Evolutionary conservation across 768 basidiomycete genomes (phyloP), one percentile per base, ranked within the genome.

Genomic region (Lactarius hatsudake): DNA sequence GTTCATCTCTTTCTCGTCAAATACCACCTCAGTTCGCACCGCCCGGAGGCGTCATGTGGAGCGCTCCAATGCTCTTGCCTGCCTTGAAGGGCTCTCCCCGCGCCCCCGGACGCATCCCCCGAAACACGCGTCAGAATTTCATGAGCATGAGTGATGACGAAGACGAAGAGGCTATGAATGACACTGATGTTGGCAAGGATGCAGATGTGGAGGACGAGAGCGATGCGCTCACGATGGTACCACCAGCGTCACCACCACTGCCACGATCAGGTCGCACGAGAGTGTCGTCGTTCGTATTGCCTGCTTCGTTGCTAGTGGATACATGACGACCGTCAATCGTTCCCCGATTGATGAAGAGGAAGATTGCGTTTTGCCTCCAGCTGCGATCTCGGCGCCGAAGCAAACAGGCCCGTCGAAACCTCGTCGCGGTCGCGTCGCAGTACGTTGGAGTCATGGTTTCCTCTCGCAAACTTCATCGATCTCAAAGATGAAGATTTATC

Each of bases 111-210:
- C 75, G 74, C 26, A 64, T 72, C 7, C 58, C 72, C 1, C 59
- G 72, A 36, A n/a, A 69, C 6, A 45, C 69, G 23, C 74, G 74
- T 12, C 74, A 74, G 34, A 87, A 88, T 73, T 89, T 89, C 71
- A 89, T 88, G 84, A 85, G 79, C 77, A 83, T 87, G 81, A 83
- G 79, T 61, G 88, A 89, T 70, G 87, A 88, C 67, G 87, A 87
- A 28, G 83, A 83, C 59, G 83, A 82, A 5, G 80, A 76, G 10
- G 64, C 53, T 17, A 64, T 65, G 23, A 40, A n/a, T 0, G 65
- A 53, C 7, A n/a, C 53, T 2, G 67, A 69, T 15, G 40, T 48
- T 5, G 71, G 56, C 30, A 55, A 40, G 5, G 66, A 73, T 5
- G 75, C 65, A 4, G 68, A 75, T 13, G 68, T 76, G 18, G 69